Conservation (phyloP, 495 filamentous ascomycete genomes). For the Penicillium canescens region DNA sequence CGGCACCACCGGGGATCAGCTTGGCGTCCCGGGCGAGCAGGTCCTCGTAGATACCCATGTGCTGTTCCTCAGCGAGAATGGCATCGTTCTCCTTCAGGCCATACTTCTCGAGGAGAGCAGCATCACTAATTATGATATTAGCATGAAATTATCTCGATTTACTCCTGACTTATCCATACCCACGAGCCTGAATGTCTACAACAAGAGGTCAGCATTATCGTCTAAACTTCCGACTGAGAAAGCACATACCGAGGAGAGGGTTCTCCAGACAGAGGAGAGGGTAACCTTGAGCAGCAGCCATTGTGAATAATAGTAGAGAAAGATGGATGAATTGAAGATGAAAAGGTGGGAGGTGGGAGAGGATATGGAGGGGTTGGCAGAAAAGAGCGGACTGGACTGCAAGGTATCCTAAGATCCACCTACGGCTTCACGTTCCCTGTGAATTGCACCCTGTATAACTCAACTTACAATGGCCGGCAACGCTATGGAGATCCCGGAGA, state of each 20-base stretch:
- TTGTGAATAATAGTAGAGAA: slow-evolving; percentile 37
- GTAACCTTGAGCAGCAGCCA: slow-evolving; percentile 75
- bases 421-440: slow-evolving; percentile 1
- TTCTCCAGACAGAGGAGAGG: slow-evolving; percentile 92
- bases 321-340: slow-evolving; percentile 8
- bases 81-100: slow-evolving; percentile 92
- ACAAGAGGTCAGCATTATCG: slow-evolving; percentile 13
- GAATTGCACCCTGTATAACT: not conserved
- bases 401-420: slow-evolving; percentile 9
- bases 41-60: slow-evolving; percentile 87
- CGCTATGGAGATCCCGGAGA: slow-evolving; percentile 66
- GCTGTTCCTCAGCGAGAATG: slow-evolving; percentile 91
- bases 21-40: slow-evolving; percentile 85
- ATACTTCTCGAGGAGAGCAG: slow-evolving; percentile 86
- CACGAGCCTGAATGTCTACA: slow-evolving; percentile 87
- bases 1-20: slow-evolving; percentile 93
- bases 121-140: slow-evolving; percentile 41
- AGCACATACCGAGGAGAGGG: slow-evolving; percentile 79
- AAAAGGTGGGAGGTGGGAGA: slow-evolving; percentile 19
- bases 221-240: slow-evolving; percentile 1
- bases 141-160: slow-evolving; percentile 3
- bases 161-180: slow-evolving; percentile 42
- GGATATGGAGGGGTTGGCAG: slow-evolving; percentile 29
- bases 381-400: slow-evolving; percentile 17
- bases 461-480: slow-evolving; percentile 40